Base-by-base conservation (phyloP, 1,284 basidiomycete genomes). In the Apiotrichum mycotoxinovorans region DNA sequence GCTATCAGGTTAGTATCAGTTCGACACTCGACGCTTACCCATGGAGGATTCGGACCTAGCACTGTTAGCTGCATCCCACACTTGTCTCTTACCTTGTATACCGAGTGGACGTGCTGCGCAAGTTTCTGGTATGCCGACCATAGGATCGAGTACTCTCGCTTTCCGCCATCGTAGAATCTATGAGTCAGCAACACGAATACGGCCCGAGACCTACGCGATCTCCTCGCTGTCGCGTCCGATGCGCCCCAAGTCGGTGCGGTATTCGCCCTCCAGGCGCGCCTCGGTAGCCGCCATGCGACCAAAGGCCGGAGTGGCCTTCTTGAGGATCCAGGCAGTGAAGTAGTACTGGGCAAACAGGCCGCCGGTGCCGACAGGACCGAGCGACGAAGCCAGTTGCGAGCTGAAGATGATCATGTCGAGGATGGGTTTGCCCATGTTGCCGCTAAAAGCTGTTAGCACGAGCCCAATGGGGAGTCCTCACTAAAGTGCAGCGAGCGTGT, bases 371-470 rank as follows among this genome's bases (percentile, higher is more conserved):
- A 74, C 64, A 4, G 86, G 79, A 3, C 95, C 95, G 4, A 98
- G 84, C 0, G 88, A 88, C 14, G 86, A 84, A 0, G 91, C 87
- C 11, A 98, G 84, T 69, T 97, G 94, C 15, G 87, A 88, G 1
- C 92, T 96, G 79, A 98, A 98, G 57, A 98, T 85, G 44, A 95
- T 78, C 52, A 98, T 81, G 73, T 98, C 95, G 14, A 98, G 83
- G 1, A 89, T 85, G 0, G 94, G 94, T 72, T 97, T 98, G 60
- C 91, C 85, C 45, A 94, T 76, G 72, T 89, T 88, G 27, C 86
- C 86, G 64, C 85, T 86, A 22, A 20, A 7, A 15, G 37, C 22
- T 27, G 20, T 26, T 10, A 58, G 66, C 42, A 63, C 52, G 20
- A 41, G 12, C 30, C 30, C 10, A 3, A 20, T 23, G 3, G 7